phyloP scores from a whole-genome alignment of 176 grass and related monocot genomes.

The Cenchrus americanus region DNA sequence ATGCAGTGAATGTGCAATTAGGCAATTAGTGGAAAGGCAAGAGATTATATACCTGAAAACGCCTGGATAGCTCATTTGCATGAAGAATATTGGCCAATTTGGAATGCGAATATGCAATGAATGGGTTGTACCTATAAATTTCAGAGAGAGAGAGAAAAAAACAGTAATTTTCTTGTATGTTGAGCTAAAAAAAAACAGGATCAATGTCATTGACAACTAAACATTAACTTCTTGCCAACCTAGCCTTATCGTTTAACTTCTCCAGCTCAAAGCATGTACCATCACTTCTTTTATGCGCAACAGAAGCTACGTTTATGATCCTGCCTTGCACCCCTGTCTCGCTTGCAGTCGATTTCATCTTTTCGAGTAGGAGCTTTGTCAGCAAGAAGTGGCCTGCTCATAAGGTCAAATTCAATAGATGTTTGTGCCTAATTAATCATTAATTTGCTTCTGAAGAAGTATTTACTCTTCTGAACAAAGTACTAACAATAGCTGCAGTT shows the following conservation, averaged over 20 bases:
- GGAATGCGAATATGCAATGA: slow-evolving; percentile 62
- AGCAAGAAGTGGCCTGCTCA: slow-evolving; percentile 83
- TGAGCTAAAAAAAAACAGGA: not conserved
- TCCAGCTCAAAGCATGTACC: slow-evolving; percentile 58
- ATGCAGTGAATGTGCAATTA: not conserved
- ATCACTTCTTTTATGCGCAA: slow-evolving; percentile 62
- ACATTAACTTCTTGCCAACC: slow-evolving; percentile 34
- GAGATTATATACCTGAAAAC: slow-evolving; percentile 53
- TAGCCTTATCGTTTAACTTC: slow-evolving; percentile 65
- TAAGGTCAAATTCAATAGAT: slow-evolving; percentile 9
- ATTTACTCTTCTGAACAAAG: not conserved
- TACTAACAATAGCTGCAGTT: not conserved
- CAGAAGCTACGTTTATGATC: slow-evolving; percentile 76
- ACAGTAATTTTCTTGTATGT: not conserved
- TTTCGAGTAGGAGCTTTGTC: slow-evolving; percentile 76
- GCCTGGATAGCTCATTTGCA: slow-evolving; percentile 72
- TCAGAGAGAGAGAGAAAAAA: not conserved
- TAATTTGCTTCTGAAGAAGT: not conserved
- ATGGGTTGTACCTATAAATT: slow-evolving; percentile 56
- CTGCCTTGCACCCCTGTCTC: slow-evolving; percentile 75
- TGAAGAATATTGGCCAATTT: slow-evolving; percentile 94
- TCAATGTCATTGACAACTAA: slow-evolving; percentile 2
- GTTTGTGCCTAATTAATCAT: not conserved
- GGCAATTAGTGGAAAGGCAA: not conserved
- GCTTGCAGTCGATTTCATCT: slow-evolving; percentile 81